A percentile compares a stretch with the other conserved stretches of the same genome.
Conservation (phyloP, 2,329 filamentous ascomycete species). For the Apiospora sp. region DNA sequence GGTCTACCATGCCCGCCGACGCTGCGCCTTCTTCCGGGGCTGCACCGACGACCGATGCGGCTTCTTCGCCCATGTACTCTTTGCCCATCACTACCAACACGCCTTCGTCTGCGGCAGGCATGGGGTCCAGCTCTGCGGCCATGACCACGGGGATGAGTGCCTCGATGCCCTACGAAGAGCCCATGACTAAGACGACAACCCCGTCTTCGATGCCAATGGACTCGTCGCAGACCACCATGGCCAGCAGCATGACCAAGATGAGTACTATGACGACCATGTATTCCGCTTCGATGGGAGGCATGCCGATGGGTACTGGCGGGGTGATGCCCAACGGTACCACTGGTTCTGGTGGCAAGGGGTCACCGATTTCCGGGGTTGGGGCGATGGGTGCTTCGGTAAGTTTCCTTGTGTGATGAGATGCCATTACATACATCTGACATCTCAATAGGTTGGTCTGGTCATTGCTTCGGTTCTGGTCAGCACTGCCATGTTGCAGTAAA, state of each 20-base stretch:
- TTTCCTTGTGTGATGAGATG: slow-evolving; percentile 15
- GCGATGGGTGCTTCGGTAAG: slow-evolving; percentile 37
- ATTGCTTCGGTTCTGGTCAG: slow-evolving; percentile 31
- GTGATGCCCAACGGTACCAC: slow-evolving; percentile 14
- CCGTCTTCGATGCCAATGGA: slow-evolving; percentile 11
- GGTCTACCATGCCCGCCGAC: slow-evolving; percentile 27
- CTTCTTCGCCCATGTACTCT: slow-evolving; percentile 9
- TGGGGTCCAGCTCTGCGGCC: slow-evolving; percentile 2
- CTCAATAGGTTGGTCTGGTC: slow-evolving; percentile 35
- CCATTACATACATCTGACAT: background rate
- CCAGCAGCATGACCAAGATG: slow-evolving; percentile 11
- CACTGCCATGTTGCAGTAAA: slow-evolving; percentile 5
- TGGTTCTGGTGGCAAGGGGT: slow-evolving; percentile 29
- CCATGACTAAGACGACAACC: background rate
- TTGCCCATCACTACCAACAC: slow-evolving; percentile 5
- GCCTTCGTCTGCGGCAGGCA: background rate
- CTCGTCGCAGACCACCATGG: background rate
- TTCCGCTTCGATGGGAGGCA: slow-evolving; percentile 17
- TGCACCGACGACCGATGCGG: background rate
- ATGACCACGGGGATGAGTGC: slow-evolving; percentile 20
- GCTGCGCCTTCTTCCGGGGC: background rate
- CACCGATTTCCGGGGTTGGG: slow-evolving; percentile 31
- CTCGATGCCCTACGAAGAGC: slow-evolving; percentile 8
- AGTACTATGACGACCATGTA: slow-evolving; percentile 23
- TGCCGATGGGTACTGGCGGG: slow-evolving; percentile 25